Base-by-base conservation (phyloP, 805 yeast species). In the Teunomyces kruisii region DNA sequence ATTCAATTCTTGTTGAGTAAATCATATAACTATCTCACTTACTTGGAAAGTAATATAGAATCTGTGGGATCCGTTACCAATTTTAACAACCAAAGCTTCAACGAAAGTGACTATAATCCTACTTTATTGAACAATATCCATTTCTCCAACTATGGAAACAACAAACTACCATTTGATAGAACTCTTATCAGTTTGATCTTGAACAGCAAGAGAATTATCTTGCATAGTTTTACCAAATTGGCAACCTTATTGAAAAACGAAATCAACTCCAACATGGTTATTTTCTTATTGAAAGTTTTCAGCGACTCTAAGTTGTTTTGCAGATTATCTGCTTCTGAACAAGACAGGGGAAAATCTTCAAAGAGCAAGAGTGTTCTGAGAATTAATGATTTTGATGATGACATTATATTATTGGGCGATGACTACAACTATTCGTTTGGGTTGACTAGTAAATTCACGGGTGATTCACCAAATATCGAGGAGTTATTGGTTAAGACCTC, bases 391-490 rank as follows among this genome's bases (percentile, higher is more conserved):
- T 53, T 44, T 17, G 62, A 65, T 35, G 38, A 44, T 3, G 52
- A 49, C 22, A 38, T 48, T 2, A 44, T 66, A 5, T 39, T 78
- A 29, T 65, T 83, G 12, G 72, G 68, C 31, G 80, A 80, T 24
- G 78, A 73, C 38, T 74, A 70, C 48, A 77, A 74, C 14, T 72
- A 70, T 54, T 70, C 73, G 3, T 78, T 67, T 59, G 86, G 87
- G 3, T 59, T 81, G 1, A 74, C 84, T 0, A 77, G 83, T 53
- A 79, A 78, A 49, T 65, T 73, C 19, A 49, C 55, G 5, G 57
- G 49, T 10, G 37, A 44, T 12, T 55, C 62, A 28, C 41, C 52
- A 3, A 50, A 56, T 9, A 59, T 78, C 16, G 73, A 69, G 43
- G 74, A 72, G 41, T 53, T 75, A 28, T 46, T 58, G 31, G 57